Conservation (phyloP, 129 eudicot species). For the Lactuca sativa region DNA sequence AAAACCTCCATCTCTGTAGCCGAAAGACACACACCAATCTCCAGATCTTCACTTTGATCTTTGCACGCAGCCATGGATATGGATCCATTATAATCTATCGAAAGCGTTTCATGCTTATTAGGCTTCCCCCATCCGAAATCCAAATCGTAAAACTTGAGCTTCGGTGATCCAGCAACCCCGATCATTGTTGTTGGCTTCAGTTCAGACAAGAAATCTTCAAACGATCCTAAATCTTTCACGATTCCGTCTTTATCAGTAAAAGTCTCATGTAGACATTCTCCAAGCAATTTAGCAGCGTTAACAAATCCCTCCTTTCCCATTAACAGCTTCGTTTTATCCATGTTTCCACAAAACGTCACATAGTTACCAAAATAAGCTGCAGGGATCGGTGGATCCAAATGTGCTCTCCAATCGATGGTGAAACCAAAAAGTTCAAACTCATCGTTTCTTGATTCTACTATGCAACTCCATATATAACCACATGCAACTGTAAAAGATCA, state of each 20-base stretch:
- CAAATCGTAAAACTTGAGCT: conserved; percentile 17
- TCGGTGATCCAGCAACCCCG: conserved; percentile 12
- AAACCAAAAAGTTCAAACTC: conserved; percentile 8
- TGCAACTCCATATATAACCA: conserved; percentile 30
- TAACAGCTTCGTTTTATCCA: not conserved
- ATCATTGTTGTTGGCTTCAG: conserved; percentile 1
- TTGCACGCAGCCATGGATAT: conserved; percentile 9
- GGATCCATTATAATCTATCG: conserved; percentile 1
- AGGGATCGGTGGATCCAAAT: conserved; percentile 12
- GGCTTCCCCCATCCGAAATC: not conserved
- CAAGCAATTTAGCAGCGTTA: conserved; percentile 8
- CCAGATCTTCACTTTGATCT: conserved; percentile 21
- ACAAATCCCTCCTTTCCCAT: conserved; percentile 13
- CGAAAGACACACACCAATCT: conserved; percentile 35
- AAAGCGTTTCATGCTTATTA: conserved; percentile 3
- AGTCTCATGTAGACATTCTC: conserved; percentile 4
- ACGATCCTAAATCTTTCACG: not conserved
- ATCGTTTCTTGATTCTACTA: conserved; percentile 14
- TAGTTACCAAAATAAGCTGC: conserved; percentile 19
- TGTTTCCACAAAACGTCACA: not conserved
- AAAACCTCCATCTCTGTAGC: conserved; percentile 28
- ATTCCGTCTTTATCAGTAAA: conserved; percentile 4
- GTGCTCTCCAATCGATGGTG: conserved; percentile 17
- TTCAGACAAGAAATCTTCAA: not conserved
- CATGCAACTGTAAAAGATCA: too few relatives aligned